Evolutionary conservation across 2,329 filamentous ascomycete species (phyloP), one percentile per base, ranked within the genome.

Genomic region (Colletotrichum truncatum): DNA sequence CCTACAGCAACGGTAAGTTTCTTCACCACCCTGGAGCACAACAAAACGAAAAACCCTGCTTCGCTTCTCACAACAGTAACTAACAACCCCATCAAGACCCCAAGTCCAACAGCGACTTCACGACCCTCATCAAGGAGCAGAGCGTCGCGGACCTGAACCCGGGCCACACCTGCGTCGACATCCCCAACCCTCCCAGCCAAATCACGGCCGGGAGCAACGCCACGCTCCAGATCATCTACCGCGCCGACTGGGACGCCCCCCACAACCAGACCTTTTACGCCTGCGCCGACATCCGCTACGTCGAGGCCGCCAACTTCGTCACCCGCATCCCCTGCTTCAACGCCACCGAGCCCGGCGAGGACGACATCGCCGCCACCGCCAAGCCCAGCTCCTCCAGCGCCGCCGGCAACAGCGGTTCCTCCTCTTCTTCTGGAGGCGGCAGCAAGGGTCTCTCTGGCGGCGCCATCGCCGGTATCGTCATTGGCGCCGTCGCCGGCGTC

Each of bases 1-100:
- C 86, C 0, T 82, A 84, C 55, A 74, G 73, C n/a, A 80, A 83
- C 60, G 75, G 84, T 85, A 72, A 57, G 78, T 69, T 4, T 16
- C 21, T n/a, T n/a, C 14, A 18, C 21, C 25, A 32, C 9, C 12
- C 16, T 26, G 4, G n/a, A n/a, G n/a, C n/a, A 25, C 56, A 7
- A 6, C 8, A 38, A 5, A n/a, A 14, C n/a, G 2, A n/a, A 25
- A 6, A 48, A 18, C n/a, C 45, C 8, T 30, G 12, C 9, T n/a
- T 14, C 7, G 9, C 1, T n/a, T 18, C 30, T 14, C 11, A 11
- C 10, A 12, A 23, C 34, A 38, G 16, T 14, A 2, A 12, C 34
- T 38, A 3, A 7, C 8, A 11, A 38, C n/a, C 32, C 9, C 16
- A 30, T 30, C 8, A 5, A 75, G 74, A 78, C 64, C 76, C 73